A percentile compares a stretch with the other conserved stretches of the same genome.
Conservation (phyloP, 257 asterid genomes). For the Parsonsia alboflavescens region DNA sequence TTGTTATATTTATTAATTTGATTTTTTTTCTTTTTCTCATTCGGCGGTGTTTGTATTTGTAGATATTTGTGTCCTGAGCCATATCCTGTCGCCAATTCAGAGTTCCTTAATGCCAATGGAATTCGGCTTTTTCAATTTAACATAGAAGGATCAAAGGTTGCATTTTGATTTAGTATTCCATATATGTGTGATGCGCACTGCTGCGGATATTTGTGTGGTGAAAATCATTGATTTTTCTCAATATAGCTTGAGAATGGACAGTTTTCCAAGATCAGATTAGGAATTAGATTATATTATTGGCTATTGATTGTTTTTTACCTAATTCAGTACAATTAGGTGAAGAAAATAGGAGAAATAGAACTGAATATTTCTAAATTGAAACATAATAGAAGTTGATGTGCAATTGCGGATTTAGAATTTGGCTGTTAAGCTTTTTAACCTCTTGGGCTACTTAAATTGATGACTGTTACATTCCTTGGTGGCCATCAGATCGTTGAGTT, state of each 20-base stretch:
- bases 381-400: background rate
- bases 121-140: conserved; percentile 78
- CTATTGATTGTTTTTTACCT: background rate
- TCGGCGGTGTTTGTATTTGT: conserved; percentile 18
- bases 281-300: background rate
- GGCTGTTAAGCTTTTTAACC: background rate
- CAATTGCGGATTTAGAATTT: background rate
- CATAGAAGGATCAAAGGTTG: conserved; percentile 86
- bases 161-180: conserved; percentile 15
- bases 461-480: background rate
- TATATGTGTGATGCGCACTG: background rate
- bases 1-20: background rate
- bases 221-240: background rate
- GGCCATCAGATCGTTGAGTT: background rate
- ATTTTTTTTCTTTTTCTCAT: background rate
- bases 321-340: background rate
- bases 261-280: background rate
- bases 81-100: conserved; percentile 63
- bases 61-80: conserved; percentile 93
- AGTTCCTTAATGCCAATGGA: conserved; percentile 64
- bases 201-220: background rate
- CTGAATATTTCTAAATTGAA: background rate
- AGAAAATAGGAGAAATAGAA: background rate
- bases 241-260: background rate
- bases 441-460: background rate